Base-by-base conservation (phyloP, 2,329 filamentous ascomycete genomes). In the Fusarium zealandicum region DNA sequence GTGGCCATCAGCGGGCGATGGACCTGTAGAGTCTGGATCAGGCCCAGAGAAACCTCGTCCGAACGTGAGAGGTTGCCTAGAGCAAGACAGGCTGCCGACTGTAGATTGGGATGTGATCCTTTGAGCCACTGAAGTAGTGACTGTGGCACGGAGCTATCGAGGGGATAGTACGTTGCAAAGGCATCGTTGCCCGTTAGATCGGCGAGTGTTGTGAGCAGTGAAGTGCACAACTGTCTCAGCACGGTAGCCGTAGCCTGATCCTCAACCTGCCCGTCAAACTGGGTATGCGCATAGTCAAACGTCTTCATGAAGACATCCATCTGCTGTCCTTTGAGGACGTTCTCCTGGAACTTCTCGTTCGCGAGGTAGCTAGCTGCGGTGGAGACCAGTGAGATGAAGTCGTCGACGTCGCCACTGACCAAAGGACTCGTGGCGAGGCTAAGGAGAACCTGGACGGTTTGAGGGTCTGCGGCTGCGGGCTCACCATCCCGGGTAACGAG, bases 21-120 rank as follows among this genome's bases (percentile, higher is more conserved):
- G 4, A 75, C 75, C 2, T 74, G 51, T 16, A 76, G 68, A 3
- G 55, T 68, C 9, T 75, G 69, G 1, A 87, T 79, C 30, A 88
- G 78, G 30, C 78, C 71, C 9, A 72, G 71, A 52, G 82, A 84
- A 3, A 77, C 71, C 35, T 76, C 77, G 61, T 88, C 85, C 2
- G 80, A 84, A 32, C 85, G 82, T 6, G 82, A 81, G 31, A 88
- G 70, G 65, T 88, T 88, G 30, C 85, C 85, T 2, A 88, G 74
- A 13, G 81, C 78, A 4, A 88, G 78, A 57, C 84, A 88, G 1
- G 82, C 84, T 5, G 82, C 82, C 2, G 82, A 76, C 67, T 82
- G 82, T 3, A 87, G 76, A 38, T 76, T 73, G 0, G 72, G 57
- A 54, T 80, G 70, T 47, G 63, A 56, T 54, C 64, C 67, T 58